Evolutionary conservation across 2,329 filamentous ascomycete species (phyloP).

Genomic region (Penicillium sp.): DNA sequence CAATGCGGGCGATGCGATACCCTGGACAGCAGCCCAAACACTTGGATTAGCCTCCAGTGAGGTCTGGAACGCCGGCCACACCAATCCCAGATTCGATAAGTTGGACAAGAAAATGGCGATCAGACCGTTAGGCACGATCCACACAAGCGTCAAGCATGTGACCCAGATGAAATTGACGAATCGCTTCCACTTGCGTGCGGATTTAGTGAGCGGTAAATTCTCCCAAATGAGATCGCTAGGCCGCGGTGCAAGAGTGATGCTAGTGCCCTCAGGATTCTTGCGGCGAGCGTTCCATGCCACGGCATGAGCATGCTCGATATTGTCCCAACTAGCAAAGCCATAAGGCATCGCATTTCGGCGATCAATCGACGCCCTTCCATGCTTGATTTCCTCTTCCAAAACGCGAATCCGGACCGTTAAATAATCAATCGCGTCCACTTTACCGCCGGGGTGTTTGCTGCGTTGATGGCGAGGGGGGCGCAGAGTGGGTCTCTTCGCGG

Average conservation of each 20-base stretch:
- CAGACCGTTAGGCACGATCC: slow-evolving; percentile 88
- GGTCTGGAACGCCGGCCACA: slow-evolving; percentile 73
- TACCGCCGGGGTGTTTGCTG: slow-evolving; percentile 64
- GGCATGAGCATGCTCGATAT: slow-evolving; percentile 80
- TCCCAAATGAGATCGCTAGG: slow-evolving; percentile 96
- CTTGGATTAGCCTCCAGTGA: slow-evolving; percentile 62
- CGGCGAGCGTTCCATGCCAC: slow-evolving; percentile 79
- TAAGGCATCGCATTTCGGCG: slow-evolving; percentile 85
- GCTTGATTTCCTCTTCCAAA: slow-evolving; percentile 79
- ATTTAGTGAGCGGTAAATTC: slow-evolving; percentile 73
- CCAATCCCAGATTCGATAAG: slow-evolving; percentile 70
- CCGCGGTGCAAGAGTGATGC: slow-evolving; percentile 73
- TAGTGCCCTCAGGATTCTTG: slow-evolving; percentile 76
- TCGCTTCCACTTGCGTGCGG: slow-evolving; percentile 67
- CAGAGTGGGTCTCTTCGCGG: slow-evolving; percentile 73
- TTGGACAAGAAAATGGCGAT: slow-evolving; percentile 94
- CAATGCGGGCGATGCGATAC: slow-evolving; percentile 83
- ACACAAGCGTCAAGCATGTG: slow-evolving; percentile 72
- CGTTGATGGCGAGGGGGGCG: slow-evolving; percentile 77
- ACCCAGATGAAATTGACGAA: slow-evolving; percentile 86
- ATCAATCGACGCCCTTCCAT: slow-evolving; percentile 78
- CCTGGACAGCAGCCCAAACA: slow-evolving; percentile 85
- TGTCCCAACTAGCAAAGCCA: slow-evolving; percentile 91
- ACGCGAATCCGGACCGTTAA: slow-evolving; percentile 79
- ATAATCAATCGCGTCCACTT: slow-evolving; percentile 93